phyloP scores from a whole-genome alignment of 371 early-diverging fungal genomes.

The Nematocida ausubeli region DNA sequence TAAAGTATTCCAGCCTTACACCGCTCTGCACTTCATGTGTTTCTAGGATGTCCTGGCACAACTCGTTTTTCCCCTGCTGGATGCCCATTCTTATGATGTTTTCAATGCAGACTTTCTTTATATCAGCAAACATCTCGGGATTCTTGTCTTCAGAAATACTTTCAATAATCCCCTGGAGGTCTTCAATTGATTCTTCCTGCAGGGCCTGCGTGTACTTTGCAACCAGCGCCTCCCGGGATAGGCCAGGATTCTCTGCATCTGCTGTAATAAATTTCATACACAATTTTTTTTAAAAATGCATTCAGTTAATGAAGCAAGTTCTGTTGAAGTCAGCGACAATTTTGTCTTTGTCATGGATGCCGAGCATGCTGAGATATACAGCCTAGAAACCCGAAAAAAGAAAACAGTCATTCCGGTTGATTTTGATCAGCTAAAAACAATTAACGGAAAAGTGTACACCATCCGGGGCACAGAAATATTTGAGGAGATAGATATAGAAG shows the following conservation, averaged over 20 bases:
- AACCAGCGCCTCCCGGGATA: neutral
- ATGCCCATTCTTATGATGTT: slow-evolving; percentile 17
- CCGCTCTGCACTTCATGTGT: neutral
- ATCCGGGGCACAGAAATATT: neutral
- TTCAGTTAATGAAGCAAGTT: neutral
- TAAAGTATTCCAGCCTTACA: slow-evolving; percentile 33
- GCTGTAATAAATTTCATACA: slow-evolving; percentile 50
- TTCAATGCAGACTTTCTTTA: neutral
- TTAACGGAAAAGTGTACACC: neutral
- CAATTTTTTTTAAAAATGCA: slow-evolving; percentile 36
- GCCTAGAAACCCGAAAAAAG: neutral
- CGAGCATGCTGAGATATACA: neutral
- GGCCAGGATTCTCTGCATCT: neutral
- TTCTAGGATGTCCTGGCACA: neutral
- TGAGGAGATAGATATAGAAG: neutral
- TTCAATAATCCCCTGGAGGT: slow-evolving; percentile 7
- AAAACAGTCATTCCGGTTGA: neutral
- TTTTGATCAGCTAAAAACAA: neutral
- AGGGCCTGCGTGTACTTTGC: neutral
- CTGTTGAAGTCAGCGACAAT: neutral
- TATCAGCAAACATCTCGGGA: neutral
- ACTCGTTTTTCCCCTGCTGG: neutral
- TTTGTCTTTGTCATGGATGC: neutral
- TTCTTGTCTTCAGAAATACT: neutral
- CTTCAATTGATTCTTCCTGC: neutral